These are phyloP conservation scores for Trichoderma erinaceum DNA, from an alignment of 495 filamentous ascomycete species.

Conservation along the genomic window DNA sequence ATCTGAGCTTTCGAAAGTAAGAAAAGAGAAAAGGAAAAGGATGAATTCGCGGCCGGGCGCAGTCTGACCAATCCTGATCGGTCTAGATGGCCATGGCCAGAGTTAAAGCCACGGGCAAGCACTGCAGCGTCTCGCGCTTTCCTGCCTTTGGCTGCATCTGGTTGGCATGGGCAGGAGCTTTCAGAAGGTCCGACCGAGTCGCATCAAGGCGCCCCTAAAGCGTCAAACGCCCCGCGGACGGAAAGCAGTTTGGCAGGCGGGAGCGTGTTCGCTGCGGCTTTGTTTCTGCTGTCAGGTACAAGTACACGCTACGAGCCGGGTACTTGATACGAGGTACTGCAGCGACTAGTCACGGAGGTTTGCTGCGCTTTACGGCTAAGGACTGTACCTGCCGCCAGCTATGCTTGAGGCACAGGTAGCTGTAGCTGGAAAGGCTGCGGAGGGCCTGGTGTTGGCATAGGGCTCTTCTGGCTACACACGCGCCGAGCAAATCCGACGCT, in stretches of 20 bases:
- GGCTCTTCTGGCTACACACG: too few relatives aligned
- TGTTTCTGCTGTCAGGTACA: too few relatives aligned
- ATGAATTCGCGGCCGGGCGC: neutral
- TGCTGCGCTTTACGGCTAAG: too few relatives aligned
- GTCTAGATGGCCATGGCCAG: neutral
- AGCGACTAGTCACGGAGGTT: too few relatives aligned
- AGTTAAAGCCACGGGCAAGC: constrained; percentile 4
- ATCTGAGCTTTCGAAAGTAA: neutral
- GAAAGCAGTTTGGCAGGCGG: neutral
- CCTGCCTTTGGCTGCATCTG: neutral
- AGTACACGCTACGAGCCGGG: too few relatives aligned
- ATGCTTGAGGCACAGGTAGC: too few relatives aligned
- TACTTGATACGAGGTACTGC: too few relatives aligned
- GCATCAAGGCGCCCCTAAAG: neutral
- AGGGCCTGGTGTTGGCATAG: too few relatives aligned
- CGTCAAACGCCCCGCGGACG: neutral
- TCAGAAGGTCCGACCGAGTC: neutral
- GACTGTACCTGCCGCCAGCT: too few relatives aligned
- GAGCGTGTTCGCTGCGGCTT: neutral
- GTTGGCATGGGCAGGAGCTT: constrained; percentile 3
- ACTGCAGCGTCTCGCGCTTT: neutral
- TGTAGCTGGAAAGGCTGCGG: too few relatives aligned
- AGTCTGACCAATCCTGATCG: neutral
- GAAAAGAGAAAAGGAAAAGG: neutral
- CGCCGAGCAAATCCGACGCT: too few relatives aligned